phyloP scores from a whole-genome alignment of 2,329 filamentous ascomycete species.

The Fusarium verticillioides region DNA sequence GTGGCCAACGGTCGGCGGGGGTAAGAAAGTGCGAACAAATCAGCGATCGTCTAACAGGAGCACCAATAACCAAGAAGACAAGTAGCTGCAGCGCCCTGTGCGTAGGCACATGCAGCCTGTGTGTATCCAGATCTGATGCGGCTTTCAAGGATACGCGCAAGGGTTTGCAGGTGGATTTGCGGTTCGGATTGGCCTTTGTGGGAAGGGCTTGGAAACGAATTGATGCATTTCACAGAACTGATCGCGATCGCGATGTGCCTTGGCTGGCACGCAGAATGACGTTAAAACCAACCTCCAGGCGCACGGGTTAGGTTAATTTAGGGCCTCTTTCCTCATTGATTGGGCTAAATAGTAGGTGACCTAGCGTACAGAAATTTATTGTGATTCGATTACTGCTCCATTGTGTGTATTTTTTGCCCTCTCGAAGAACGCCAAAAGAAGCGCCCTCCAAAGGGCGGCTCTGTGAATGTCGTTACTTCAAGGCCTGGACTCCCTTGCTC shows the following conservation, averaged over 20 bases:
- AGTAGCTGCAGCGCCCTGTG: constrained; percentile 7
- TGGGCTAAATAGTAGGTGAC: constrained; percentile 15
- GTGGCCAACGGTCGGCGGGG: constrained; percentile 6
- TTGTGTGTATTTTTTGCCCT: neutral
- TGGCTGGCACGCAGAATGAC: constrained; percentile 31
- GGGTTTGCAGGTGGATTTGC: constrained; percentile 5
- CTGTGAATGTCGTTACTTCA: constrained; percentile 23
- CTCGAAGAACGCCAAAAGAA: neutral
- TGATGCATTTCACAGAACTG: constrained; percentile 8
- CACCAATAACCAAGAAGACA: constrained; percentile 12
- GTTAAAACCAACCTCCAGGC: constrained; percentile 20
- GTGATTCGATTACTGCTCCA: constrained; percentile 1
- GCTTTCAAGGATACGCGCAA: constrained; percentile 11
- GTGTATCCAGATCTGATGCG: constrained; percentile 24
- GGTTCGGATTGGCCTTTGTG: neutral
- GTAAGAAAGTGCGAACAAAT: constrained; percentile 23
- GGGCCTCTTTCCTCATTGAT: constrained; percentile 12
- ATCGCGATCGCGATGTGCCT: constrained; percentile 12
- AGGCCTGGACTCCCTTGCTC: neutral
- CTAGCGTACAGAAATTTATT: constrained; percentile 7
- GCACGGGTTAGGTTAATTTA: constrained; percentile 15
- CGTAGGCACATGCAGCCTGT: constrained; percentile 12
- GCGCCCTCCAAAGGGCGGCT: neutral
- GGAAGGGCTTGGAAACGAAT: neutral
- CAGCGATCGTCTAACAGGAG: constrained; percentile 11